Base-by-base conservation (phyloP, 2,329 filamentous ascomycete genomes). In the Microthyrium microscopicum region DNA sequence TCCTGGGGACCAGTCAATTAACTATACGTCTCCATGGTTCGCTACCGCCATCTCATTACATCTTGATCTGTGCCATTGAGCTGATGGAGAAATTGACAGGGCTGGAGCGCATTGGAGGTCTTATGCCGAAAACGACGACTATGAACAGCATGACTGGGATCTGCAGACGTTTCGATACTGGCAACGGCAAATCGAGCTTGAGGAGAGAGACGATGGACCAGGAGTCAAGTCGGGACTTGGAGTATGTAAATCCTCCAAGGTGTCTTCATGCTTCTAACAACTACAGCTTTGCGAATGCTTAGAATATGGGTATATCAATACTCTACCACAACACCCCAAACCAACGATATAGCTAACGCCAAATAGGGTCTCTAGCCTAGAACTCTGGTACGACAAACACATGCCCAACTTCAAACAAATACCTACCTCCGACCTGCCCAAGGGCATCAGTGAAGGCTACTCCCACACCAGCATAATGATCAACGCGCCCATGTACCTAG, bases 41-140 rank as follows among this genome's bases (percentile, higher is more conserved):
- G 44, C 37, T 24, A 13, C 6, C 13, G 26, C 5, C 11, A 6
- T 19, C 9, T 37, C 19, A 13, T 29, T 17, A 20, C 19, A 15
- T 35, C 42, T 35, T 17, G 34, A 17, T 39, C 29, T 27, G n/a
- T 34, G 16, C 11, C 18, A n/a, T 20, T n/a, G 12, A 31, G 19
- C 11, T 19, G 8, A 8, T 16, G 13, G 22, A 9, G 9, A 25
- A 33, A 11, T 5, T 31, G 20, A 33, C 22, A 60, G 57, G 57
- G 61, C 61, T 2, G 61, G 62, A 4, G 61, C 57, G 2, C 56
- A 63, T 34, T 65, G 60, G 60, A 51, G 57, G 22, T 55, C 59
- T 3, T 56, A 61, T 39, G 54, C 58, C 12, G 43, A 44, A 1
- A 26, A 39, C 2, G 39, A 47, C 5, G 49, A 55, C 24, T 36